These are phyloP conservation scores for Cercospora zeina DNA, from an alignment of 2,329 filamentous ascomycete genomes.

Conservation along the genomic window DNA sequence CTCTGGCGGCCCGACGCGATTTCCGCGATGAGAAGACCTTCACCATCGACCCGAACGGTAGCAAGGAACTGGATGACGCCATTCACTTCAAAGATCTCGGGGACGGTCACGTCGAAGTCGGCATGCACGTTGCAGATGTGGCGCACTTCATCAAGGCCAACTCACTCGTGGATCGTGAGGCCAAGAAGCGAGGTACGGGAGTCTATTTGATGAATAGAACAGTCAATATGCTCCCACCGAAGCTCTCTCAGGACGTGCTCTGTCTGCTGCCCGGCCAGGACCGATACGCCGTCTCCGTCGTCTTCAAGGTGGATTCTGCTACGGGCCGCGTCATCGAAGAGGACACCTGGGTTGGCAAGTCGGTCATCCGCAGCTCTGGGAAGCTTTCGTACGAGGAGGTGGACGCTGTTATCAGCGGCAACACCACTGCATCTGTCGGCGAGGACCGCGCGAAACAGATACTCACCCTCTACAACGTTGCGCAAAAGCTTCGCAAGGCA, in stretches of 20 bases:
- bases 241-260: slow-evolving; percentile 82
- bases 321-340: slow-evolving; percentile 78
- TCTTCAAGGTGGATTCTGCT: slow-evolving; percentile 83
- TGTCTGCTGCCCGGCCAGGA: slow-evolving; percentile 85
- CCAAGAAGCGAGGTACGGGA: slow-evolving; percentile 94
- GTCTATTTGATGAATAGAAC: slow-evolving; percentile 91
- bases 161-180: slow-evolving; percentile 92
- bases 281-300: slow-evolving; percentile 84
- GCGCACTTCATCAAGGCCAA: slow-evolving; percentile 96
- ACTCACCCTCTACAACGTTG: slow-evolving; percentile 74
- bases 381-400: slow-evolving; percentile 84
- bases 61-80: slow-evolving; percentile 85
- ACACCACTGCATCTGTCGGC: slow-evolving; percentile 56
- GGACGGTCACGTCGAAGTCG: slow-evolving; percentile 88
- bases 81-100: slow-evolving; percentile 83
- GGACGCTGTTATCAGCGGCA: slow-evolving; percentile 72
- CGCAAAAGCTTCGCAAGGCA: slow-evolving; percentile 85
- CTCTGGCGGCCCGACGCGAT: slow-evolving; percentile 75
- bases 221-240: slow-evolving; percentile 83
- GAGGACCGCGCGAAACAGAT: slow-evolving; percentile 73
- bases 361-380: slow-evolving; percentile 86
- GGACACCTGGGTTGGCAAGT: slow-evolving; percentile 90
- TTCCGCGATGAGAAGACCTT: slow-evolving; percentile 87
- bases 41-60: slow-evolving; percentile 87
- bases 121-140: slow-evolving; percentile 91